phyloP scores from a whole-genome alignment of 768 basidiomycete genomes.

The Naganishia antarctica region DNA sequence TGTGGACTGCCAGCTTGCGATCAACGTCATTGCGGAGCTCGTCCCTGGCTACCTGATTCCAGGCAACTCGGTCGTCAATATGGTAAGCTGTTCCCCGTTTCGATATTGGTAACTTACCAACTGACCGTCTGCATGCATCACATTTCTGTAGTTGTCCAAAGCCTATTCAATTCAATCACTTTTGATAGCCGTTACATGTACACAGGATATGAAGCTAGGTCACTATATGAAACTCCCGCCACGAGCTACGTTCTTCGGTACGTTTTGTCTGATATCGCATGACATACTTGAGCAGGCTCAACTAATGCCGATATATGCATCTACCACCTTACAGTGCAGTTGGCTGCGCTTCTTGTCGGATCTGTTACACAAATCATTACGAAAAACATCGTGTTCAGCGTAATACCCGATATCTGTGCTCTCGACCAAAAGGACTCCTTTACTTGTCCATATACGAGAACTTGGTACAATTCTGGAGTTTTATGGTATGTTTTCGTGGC shows the following conservation, averaged over 20 bases:
- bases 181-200: constrained; percentile 51
- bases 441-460: constrained; percentile 74
- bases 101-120: constrained; percentile 39
- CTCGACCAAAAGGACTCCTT: constrained; percentile 45
- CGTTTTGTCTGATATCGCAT: constrained; percentile 37
- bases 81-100: constrained; percentile 56
- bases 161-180: constrained; percentile 79
- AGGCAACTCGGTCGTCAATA: constrained; percentile 87
- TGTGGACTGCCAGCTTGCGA: constrained; percentile 57
- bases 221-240: constrained; percentile 97
- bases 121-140: constrained; percentile 43
- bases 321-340: constrained; percentile 50
- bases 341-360: constrained; percentile 46
- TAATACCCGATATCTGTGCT: constrained; percentile 51
- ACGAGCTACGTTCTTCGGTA: constrained; percentile 69
- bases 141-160: constrained; percentile 64
- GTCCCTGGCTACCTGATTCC: constrained; percentile 80
- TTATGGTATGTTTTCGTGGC: constrained; percentile 63
- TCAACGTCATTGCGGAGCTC: constrained; percentile 85
- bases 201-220: constrained; percentile 54
- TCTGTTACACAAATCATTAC: constrained; percentile 51
- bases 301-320: background rate
- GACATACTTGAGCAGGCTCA: background rate
- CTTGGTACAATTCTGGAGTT: constrained; percentile 83
- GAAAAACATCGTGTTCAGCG: constrained; percentile 50